phyloP scores from a whole-genome alignment of 2,329 filamentous ascomycete genomes.

The Hirsutella thompsonii region DNA sequence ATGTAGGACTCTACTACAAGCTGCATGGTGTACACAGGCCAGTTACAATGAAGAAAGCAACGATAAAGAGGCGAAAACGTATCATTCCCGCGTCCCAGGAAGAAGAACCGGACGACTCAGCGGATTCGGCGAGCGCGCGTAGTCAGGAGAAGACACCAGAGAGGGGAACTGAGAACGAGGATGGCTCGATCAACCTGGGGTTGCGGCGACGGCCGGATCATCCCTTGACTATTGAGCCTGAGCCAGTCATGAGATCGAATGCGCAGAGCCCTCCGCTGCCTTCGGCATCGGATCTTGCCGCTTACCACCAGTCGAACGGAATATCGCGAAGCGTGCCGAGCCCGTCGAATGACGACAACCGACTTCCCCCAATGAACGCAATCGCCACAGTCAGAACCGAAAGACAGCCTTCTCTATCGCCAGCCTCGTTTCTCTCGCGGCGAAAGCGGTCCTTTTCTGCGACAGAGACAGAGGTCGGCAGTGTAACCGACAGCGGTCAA shows the following conservation, averaged over 20 bases:
- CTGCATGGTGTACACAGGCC: constrained; percentile 87
- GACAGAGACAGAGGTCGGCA: constrained; percentile 36
- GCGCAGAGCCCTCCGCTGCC: constrained; percentile 29
- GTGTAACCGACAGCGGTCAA: constrained; percentile 22
- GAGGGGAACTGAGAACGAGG: constrained; percentile 45
- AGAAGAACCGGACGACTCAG: constrained; percentile 34
- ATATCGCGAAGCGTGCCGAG: constrained; percentile 23
- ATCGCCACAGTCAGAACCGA: constrained; percentile 28
- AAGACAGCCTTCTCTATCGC: constrained; percentile 44
- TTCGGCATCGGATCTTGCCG: constrained; percentile 31
- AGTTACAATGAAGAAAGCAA: constrained; percentile 96
- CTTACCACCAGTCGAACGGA: constrained; percentile 35
- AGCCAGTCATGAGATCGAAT: constrained; percentile 28
- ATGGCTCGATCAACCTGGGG: constrained; percentile 52
- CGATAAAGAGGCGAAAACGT: constrained; percentile 91
- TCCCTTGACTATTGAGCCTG: constrained; percentile 32
- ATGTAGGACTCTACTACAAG: constrained; percentile 84
- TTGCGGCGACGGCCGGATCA: constrained; percentile 35
- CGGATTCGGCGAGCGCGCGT: constrained; percentile 27
- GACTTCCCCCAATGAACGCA: constrained; percentile 41
- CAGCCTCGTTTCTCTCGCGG: constrained; percentile 44
- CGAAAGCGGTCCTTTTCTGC: constrained; percentile 58
- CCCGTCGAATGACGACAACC: constrained; percentile 41
- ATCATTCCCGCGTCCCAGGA: constrained; percentile 67
- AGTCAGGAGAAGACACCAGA: constrained; percentile 27